phyloP scores from a whole-genome alignment of 2,329 filamentous ascomycete genomes.

The Colletotrichum sp. region DNA sequence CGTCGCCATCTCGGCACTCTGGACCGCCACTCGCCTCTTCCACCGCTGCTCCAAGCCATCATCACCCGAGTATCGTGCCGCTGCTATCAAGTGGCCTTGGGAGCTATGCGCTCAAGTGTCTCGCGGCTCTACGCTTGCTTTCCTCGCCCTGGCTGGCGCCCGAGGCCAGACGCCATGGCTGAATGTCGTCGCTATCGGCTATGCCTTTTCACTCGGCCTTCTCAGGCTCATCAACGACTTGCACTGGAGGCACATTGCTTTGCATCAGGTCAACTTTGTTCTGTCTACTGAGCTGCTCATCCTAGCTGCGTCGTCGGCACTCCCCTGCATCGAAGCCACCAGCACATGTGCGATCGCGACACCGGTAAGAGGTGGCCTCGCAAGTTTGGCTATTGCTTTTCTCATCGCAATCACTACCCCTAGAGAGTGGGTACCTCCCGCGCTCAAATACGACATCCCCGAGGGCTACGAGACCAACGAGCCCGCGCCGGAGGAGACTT shows the following conservation, averaged over 20 bases:
- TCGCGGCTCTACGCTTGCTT: conserved; percentile 42
- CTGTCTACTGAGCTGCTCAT: conserved; percentile 40
- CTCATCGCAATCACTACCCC: conserved; percentile 49
- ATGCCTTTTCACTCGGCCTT: conserved; percentile 48
- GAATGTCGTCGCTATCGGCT: conserved; percentile 39
- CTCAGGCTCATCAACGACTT: conserved; percentile 43
- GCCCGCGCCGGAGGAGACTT: conserved; percentile 55
- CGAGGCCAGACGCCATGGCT: conserved; percentile 37
- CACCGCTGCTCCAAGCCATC: conserved; percentile 30
- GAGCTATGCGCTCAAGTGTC: conserved; percentile 47
- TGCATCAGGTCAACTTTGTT: conserved; percentile 55
- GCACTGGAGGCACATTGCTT: conserved; percentile 48
- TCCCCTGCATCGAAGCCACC: conserved; percentile 47
- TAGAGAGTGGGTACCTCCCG: conserved; percentile 54
- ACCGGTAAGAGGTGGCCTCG: conserved; percentile 35
- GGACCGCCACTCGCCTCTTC: conserved; percentile 36
- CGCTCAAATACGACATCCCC: conserved; percentile 39
- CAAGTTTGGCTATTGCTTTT: conserved; percentile 39
- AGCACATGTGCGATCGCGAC: conserved; percentile 29
- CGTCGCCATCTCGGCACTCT: conserved; percentile 39
- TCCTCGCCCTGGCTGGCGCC: conserved; percentile 40
- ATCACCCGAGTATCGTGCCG: conserved; percentile 34
- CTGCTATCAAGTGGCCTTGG: conserved; percentile 43
- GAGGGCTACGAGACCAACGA: conserved; percentile 37
- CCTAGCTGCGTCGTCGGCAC: conserved; percentile 38